Evolutionary conservation across 1,284 basidiomycete genomes (phyloP), one percentile per base, ranked within the genome.

Genomic region (Boletus semigastroideus): DNA sequence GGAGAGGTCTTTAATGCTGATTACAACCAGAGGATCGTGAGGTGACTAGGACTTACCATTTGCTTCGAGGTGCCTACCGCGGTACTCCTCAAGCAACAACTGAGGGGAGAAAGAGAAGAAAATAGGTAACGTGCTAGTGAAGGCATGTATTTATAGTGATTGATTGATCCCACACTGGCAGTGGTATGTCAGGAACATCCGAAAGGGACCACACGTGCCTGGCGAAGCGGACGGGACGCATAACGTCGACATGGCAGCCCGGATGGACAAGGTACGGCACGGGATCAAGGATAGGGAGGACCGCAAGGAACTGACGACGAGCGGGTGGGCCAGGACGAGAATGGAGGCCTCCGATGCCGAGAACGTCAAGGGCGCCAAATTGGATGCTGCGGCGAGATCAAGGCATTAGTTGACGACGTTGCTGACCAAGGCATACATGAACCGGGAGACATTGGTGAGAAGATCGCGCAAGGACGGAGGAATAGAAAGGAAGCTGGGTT

Each of bases 401-500:
- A 74, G 90, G 50, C 87, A 90, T 71, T 90, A 92, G 59, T 68
- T 92, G 45, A 81, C 87, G 10, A 87, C 89, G 0, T 69, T 92
- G 53, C 74, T 92, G 39, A 83, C 82, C 42, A 86, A 91, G 56
- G 89, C 90, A 2, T 92, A 90, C 61, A 91, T 57, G 90, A 92
- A 64, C n/a, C n/a, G n/a, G n/a, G n/a, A n/a, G n/a, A n/a, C n/a
- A n/a, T n/a, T n/a, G n/a, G n/a, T n/a, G 89, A 91, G 57, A 83
- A 72, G 71, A 89, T 92, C 59, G 89, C 89, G 0, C 81, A 88
- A 65, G 89, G 86, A 1, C 78, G 83, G 54, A 76, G 87, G 59
- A 92, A 92, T 62, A 78, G 89, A 56, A 92, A 91, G 64, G 90
- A 92, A 64, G 88, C 90, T 0, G 89, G 90, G 9, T 91, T 90